Evolutionary conservation across 1,284 basidiomycete species (phyloP).

Genomic region (Sanguinoderma infundibulare): DNA sequence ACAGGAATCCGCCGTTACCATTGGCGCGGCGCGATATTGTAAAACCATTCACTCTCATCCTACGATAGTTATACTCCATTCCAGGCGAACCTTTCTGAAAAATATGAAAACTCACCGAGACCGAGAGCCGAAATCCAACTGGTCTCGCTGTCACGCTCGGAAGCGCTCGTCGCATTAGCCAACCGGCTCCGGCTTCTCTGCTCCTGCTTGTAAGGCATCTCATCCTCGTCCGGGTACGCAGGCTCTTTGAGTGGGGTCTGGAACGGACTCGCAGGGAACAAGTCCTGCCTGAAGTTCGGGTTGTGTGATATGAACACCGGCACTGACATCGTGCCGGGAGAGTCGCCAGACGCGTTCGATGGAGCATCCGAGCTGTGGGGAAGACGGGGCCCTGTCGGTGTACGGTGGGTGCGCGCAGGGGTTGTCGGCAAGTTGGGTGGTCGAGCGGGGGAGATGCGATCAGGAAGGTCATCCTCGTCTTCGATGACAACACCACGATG

Average conservation of each 20-base stretch:
- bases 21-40: too few relatives aligned
- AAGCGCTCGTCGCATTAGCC: conserved; percentile 36
- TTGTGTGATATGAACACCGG: conserved; percentile 54
- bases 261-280: conserved; percentile 73
- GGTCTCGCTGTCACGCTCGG: conserved; percentile 60
- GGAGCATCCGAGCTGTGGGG: conserved; percentile 57
- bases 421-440: conserved; percentile 38
- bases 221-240: conserved; percentile 58
- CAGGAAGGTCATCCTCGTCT: conserved; percentile 61
- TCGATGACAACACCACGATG: conserved; percentile 73
- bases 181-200: conserved; percentile 37
- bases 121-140: conserved; percentile 79
- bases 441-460: conserved; percentile 44
- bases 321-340: conserved; percentile 44
- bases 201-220: conserved; percentile 61
- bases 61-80: too few relatives aligned
- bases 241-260: conserved; percentile 70
- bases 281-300: conserved; percentile 52
- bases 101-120: conserved; percentile 52
- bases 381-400: conserved; percentile 35
- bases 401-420: conserved; percentile 33
- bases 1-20: too few relatives aligned
- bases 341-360: conserved; percentile 50
- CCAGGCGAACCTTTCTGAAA: too few relatives aligned
- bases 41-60: too few relatives aligned